Evolutionary conservation across 352 stramenopile species (phyloP).

Genomic region (Pythium rhizo-oryzae): DNA sequence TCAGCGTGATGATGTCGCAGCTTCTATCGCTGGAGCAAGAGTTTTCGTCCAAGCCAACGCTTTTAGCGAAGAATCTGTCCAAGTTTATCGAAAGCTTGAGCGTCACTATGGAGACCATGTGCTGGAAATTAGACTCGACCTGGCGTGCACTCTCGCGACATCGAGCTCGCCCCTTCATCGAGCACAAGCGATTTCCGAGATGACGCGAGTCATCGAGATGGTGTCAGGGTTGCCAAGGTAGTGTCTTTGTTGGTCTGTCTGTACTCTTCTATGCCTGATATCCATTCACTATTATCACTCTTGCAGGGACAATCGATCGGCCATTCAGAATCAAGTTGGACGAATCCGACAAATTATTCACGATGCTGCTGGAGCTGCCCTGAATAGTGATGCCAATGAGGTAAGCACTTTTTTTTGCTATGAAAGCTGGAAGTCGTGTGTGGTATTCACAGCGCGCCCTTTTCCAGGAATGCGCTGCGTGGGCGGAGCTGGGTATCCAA

Average conservation of each 20-base stretch:
- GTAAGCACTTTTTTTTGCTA: not conserved
- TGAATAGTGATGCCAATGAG: conserved; percentile 11
- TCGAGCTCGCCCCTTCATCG: conserved; percentile 32
- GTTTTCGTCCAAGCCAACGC: conserved; percentile 46
- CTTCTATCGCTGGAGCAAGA: conserved; percentile 48
- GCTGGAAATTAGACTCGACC: conserved; percentile 63
- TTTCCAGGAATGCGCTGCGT: conserved; percentile 20
- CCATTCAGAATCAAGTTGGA: not conserved
- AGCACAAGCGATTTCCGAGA: conserved; percentile 42
- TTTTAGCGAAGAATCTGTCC: conserved; percentile 53
- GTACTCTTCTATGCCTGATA: not conserved
- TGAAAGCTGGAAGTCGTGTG: not conserved
- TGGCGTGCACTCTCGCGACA: conserved; percentile 58
- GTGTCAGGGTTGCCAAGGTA: conserved; percentile 8
- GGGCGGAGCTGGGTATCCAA: conserved; percentile 26
- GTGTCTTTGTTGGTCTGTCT: not conserved
- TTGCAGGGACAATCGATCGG: not conserved
- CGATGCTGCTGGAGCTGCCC: conserved; percentile 22
- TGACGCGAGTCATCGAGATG: conserved; percentile 38
- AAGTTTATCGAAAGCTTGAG: conserved; percentile 66
- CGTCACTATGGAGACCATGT: conserved; percentile 57
- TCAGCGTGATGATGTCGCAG: conserved; percentile 48
- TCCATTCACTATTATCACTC: not conserved
- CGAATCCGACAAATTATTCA: conserved; percentile 22
- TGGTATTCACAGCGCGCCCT: not conserved